phyloP scores from a whole-genome alignment of 1,284 basidiomycete genomes.

The Neonothopanus nambi region DNA sequence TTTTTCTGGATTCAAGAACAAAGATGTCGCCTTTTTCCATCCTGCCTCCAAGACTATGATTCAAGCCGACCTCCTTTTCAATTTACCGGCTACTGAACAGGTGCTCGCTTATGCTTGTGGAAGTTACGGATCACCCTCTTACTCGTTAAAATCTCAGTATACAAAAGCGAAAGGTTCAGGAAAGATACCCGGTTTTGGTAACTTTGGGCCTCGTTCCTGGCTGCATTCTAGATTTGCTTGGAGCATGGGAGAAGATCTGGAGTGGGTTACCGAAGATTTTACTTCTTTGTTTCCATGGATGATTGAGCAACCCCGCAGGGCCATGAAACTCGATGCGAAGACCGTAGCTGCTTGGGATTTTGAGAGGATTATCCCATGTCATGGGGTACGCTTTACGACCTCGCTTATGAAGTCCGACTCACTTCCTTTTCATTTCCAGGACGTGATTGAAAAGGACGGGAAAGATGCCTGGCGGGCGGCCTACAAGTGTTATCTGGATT shows the following conservation, averaged over 20 bases:
- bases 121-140: neutral
- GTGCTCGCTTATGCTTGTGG: slow-evolving; percentile 36
- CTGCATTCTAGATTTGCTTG: slow-evolving; percentile 59
- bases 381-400: slow-evolving; percentile 61
- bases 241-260: slow-evolving; percentile 55
- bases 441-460: slow-evolving; percentile 78
- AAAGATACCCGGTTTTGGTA: slow-evolving; percentile 45
- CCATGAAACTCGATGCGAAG: slow-evolving; percentile 71
- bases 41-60: slow-evolving; percentile 78
- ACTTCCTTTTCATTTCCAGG: slow-evolving; percentile 36
- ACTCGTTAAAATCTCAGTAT: slow-evolving; percentile 28
- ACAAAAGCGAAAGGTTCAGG: slow-evolving; percentile 53
- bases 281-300: neutral
- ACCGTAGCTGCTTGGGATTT: slow-evolving; percentile 85
- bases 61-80: slow-evolving; percentile 88
- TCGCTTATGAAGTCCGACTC: neutral
- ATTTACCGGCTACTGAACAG: slow-evolving; percentile 86
- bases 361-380: slow-evolving; percentile 88
- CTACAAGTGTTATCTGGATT: slow-evolving; percentile 40
- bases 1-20: slow-evolving; percentile 81
- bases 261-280: slow-evolving; percentile 46
- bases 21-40: slow-evolving; percentile 91
- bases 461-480: slow-evolving; percentile 66
- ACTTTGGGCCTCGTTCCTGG: slow-evolving; percentile 59
- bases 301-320: slow-evolving; percentile 39